These are phyloP conservation scores for Tagetes erecta DNA, from an alignment of 129 eudicot species.

Conservation along the genomic window DNA sequence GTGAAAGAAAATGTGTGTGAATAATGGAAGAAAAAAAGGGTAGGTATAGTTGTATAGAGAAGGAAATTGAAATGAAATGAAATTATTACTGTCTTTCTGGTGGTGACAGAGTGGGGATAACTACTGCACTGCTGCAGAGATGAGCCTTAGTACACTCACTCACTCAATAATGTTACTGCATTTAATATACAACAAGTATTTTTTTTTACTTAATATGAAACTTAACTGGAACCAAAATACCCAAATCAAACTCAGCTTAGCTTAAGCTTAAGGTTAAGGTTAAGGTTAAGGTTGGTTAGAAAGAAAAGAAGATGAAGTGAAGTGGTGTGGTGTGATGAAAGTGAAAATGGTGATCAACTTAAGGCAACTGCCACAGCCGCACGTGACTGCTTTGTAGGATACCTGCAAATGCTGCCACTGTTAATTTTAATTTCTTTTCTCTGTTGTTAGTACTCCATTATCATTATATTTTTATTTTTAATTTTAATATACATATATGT, in stretches of 20 bases:
- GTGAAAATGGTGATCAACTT: background rate
- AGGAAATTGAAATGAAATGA: background rate
- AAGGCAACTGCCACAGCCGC: conserved; percentile 34
- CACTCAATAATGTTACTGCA: conserved; percentile 23
- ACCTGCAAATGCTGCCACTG: conserved; percentile 8
- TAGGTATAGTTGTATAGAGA: conserved; percentile 6
- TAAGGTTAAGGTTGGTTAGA: too few relatives aligned
- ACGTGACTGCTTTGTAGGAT: conserved; percentile 45
- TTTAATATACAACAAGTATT: background rate
- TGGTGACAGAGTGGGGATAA: conserved; percentile 34
- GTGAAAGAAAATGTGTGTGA: background rate
- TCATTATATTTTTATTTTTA: too few relatives aligned
- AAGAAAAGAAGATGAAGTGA: too few relatives aligned
- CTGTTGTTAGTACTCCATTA: too few relatives aligned
- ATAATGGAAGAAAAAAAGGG: background rate
- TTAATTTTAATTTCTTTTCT: too few relatives aligned
- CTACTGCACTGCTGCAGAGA: conserved; percentile 29
- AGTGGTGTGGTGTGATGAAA: background rate
- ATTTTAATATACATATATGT: too few relatives aligned
- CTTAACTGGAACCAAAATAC: background rate
- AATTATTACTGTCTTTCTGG: conserved; percentile 25
- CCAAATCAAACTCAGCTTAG: background rate
- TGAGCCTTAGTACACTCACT: conserved; percentile 19
- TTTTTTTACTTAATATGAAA: too few relatives aligned
- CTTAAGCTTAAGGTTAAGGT: too few relatives aligned